phyloP scores from a whole-genome alignment of 2,329 filamentous ascomycete genomes.

The Didymella exigua region DNA sequence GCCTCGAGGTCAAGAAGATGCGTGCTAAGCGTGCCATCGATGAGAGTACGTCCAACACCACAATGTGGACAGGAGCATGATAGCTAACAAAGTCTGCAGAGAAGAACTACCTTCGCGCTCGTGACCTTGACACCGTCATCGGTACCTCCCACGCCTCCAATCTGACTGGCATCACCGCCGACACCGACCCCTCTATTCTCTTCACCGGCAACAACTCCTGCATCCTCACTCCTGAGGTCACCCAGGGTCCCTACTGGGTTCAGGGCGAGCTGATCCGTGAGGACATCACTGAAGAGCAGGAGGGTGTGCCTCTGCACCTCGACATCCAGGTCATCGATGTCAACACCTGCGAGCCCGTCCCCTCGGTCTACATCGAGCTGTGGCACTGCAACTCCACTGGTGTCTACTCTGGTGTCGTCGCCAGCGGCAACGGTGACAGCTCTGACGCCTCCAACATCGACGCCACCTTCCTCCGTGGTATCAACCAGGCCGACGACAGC shows the following conservation, averaged over 20 bases:
- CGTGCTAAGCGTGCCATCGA: conserved; percentile 47
- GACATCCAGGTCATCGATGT: conserved; percentile 62
- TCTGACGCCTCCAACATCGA: conserved; percentile 42
- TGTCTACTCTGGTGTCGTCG: conserved; percentile 45
- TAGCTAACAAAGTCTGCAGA: conserved; percentile 22
- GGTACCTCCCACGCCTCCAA: conserved; percentile 40
- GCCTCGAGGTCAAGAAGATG: conserved; percentile 47
- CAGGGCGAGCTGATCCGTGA: conserved; percentile 58
- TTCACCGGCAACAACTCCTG: conserved; percentile 44
- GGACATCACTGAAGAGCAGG: conserved; percentile 56
- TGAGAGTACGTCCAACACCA: conserved; percentile 15
- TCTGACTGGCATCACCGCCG: conserved; percentile 35
- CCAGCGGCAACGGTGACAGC: conserved; percentile 51
- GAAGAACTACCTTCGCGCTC: conserved; percentile 35
- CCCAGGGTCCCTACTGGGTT: conserved; percentile 50
- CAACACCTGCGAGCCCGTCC: conserved; percentile 59
- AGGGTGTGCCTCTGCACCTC: conserved; percentile 56
- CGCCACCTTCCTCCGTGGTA: conserved; percentile 54
- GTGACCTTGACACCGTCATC: conserved; percentile 36
- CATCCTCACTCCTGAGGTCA: conserved; percentile 43
- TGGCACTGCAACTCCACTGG: conserved; percentile 55
- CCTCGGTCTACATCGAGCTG: conserved; percentile 58
- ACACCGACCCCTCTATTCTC: conserved; percentile 35
- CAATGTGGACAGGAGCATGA: background rate
- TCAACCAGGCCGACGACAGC: conserved; percentile 54